phyloP scores from a whole-genome alignment of 2,329 filamentous ascomycete genomes.

The Penicillium sp. region DNA sequence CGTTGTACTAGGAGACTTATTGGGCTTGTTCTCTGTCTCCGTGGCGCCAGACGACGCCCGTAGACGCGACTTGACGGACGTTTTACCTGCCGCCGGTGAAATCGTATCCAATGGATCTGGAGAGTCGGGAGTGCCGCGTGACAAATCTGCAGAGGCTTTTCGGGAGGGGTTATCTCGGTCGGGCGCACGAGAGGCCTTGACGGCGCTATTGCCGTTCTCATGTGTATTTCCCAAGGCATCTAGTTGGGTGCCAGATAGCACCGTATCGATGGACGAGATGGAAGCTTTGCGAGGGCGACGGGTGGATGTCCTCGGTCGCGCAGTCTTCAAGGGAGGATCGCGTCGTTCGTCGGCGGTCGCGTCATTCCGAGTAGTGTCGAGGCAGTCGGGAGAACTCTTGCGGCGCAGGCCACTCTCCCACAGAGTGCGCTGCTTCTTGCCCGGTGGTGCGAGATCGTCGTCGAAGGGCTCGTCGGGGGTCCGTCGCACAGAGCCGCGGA shows the following conservation, averaged over 20 bases:
- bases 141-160: conserved; percentile 1
- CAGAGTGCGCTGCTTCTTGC: conserved; percentile 27
- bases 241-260: conserved; percentile 14
- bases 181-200: conserved; percentile 9
- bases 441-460: conserved; percentile 19
- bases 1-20: conserved; percentile 13
- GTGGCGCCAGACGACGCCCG: background rate
- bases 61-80: conserved; percentile 7
- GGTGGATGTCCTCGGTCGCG: conserved; percentile 16
- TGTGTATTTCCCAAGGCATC: conserved; percentile 5
- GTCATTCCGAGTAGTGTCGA: conserved; percentile 25
- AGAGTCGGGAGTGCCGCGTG: conserved; percentile 16
- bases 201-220: conserved; percentile 12
- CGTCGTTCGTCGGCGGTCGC: conserved; percentile 8
- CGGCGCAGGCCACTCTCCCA: conserved; percentile 19
- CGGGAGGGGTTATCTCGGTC: conserved; percentile 12
- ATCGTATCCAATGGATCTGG: conserved; percentile 27
- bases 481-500: conserved; percentile 33
- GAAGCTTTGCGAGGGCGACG: conserved; percentile 16
- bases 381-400: conserved; percentile 32
- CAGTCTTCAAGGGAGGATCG: conserved; percentile 10
- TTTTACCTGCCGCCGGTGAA: conserved; percentile 11
- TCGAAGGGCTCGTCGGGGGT: conserved; percentile 21
- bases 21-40: conserved; percentile 10
- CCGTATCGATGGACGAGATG: conserved; percentile 14